Percentiles rank a stretch among this genome's conserved stretches.
These are phyloP conservation scores for Arthonia radiata DNA, from an alignment of 495 filamentous ascomycete genomes.

Conservation along the genomic window DNA sequence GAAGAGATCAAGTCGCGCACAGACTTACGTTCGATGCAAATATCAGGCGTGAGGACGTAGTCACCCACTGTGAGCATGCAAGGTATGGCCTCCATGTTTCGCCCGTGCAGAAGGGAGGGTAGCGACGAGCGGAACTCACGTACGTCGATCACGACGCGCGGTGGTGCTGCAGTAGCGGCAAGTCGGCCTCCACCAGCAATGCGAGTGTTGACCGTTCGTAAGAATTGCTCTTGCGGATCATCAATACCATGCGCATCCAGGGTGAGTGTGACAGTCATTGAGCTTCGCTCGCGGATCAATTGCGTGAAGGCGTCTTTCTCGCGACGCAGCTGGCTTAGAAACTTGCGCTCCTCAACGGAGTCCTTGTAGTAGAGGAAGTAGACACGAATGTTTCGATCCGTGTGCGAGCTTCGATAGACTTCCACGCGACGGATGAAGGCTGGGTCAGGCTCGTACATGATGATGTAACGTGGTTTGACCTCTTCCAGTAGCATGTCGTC, in stretches of 20 bases:
- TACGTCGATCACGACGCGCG: conserved; percentile 79
- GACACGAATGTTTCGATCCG: conserved; percentile 63
- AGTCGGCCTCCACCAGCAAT: conserved; percentile 84
- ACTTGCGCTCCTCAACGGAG: conserved; percentile 90
- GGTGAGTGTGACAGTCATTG: conserved; percentile 71
- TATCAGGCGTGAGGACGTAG: conserved; percentile 72
- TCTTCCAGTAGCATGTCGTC: conserved; percentile 93
- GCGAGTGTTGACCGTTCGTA: conserved; percentile 86
- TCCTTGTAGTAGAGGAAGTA: conserved; percentile 93
- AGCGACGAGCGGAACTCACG: conserved; percentile 87
- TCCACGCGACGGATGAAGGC: conserved; percentile 86
- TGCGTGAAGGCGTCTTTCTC: conserved; percentile 92
- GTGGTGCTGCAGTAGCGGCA: conserved; percentile 73
- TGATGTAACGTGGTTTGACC: conserved; percentile 72
- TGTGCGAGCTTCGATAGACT: conserved; percentile 85
- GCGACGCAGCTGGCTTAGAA: conserved; percentile 61
- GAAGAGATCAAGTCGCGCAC: conserved; percentile 76
- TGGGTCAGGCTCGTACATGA: conserved; percentile 97
- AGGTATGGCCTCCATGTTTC: conserved; percentile 62
- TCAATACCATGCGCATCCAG: conserved; percentile 42
- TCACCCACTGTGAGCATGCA: conserved; percentile 94
- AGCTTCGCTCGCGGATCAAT: conserved; percentile 74
- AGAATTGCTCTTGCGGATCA: conserved; percentile 77
- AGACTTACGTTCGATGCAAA: conserved; percentile 87
- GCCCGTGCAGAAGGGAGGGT: conserved; percentile 73